A percentile compares a stretch with the other conserved stretches of the same genome.
Conservation (phyloP, 441 rosid species). For the Mallotus repandus region DNA sequence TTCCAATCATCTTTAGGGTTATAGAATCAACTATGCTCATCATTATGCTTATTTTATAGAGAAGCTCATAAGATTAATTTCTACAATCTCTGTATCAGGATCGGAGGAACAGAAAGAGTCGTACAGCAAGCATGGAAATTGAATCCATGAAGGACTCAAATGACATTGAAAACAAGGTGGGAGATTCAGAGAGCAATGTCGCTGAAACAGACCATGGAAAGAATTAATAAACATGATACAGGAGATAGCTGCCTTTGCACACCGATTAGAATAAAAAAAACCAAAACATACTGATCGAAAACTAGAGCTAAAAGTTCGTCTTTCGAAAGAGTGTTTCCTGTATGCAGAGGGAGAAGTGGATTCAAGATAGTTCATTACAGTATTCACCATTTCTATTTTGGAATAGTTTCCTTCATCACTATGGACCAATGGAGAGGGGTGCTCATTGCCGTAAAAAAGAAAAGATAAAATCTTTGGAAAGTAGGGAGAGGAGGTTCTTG, state of each 20-base stretch:
- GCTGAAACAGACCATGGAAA: conserved; percentile 27
- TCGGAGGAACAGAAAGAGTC: conserved; percentile 70
- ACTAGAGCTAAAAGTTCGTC: conserved; percentile 20
- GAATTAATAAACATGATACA: conserved; percentile 20
- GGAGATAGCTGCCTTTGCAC: conserved; percentile 19
- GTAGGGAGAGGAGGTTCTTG: background rate
- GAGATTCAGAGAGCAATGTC: conserved; percentile 31
- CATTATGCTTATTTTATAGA: background rate
- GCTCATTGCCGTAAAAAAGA: background rate
- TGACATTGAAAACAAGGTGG: conserved; percentile 33
- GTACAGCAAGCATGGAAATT: conserved; percentile 77
- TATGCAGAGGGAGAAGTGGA: background rate
- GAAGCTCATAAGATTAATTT: background rate
- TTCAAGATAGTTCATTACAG: background rate
- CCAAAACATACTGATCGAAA: conserved; percentile 12
- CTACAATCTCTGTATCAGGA: conserved; percentile 42
- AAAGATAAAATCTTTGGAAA: too few species aligned
- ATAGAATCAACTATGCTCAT: background rate
- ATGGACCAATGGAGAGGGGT: background rate
- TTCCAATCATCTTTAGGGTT: background rate
- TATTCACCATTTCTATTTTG: background rate
- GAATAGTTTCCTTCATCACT: background rate
- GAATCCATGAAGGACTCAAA: conserved; percentile 54
- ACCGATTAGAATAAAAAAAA: conserved; percentile 9
- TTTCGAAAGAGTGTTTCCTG: conserved; percentile 1